phyloP scores from a whole-genome alignment of 805 yeast genomes.

The Kodamaea leandrae region DNA sequence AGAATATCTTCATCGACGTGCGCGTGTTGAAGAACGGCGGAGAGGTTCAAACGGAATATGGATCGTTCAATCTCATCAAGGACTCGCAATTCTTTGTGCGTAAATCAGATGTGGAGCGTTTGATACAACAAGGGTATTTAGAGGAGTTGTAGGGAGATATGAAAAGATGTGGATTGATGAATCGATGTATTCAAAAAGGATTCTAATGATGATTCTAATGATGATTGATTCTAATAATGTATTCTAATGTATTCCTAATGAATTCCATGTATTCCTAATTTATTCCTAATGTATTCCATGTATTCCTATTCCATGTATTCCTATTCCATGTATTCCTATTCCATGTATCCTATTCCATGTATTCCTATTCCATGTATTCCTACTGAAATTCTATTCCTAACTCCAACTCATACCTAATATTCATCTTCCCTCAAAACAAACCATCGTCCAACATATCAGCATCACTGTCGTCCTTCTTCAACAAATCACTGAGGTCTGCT shows the following conservation, averaged over 20 bases:
- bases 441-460: slow-evolving; percentile 10
- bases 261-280: too few relatives aligned
- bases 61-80: slow-evolving; percentile 88
- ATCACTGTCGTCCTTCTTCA: slow-evolving; percentile 10
- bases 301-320: too few relatives aligned
- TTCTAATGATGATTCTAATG: too few relatives aligned
- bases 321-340: too few relatives aligned
- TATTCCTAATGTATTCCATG: too few relatives aligned
- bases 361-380: too few relatives aligned
- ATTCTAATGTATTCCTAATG: too few relatives aligned
- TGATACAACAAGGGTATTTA: slow-evolving; percentile 90
- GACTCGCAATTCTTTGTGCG: slow-evolving; percentile 94
- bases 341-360: too few relatives aligned
- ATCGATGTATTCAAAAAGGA: too few relatives aligned
- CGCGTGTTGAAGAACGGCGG: slow-evolving; percentile 93
- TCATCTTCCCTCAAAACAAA: slow-evolving; percentile 8
- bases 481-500: slow-evolving; percentile 4
- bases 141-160: slow-evolving; percentile 53
- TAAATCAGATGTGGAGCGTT: slow-evolving; percentile 88
- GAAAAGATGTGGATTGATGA: neutral
- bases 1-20: slow-evolving; percentile 88
- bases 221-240: too few relatives aligned
- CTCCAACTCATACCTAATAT: slow-evolving; percentile 11
- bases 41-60: slow-evolving; percentile 95
- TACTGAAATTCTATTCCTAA: neutral